Evolutionary conservation across 257 asterid genomes (phyloP), one percentile per base, ranked within the genome.

Genomic region (Primulina eburnea): DNA sequence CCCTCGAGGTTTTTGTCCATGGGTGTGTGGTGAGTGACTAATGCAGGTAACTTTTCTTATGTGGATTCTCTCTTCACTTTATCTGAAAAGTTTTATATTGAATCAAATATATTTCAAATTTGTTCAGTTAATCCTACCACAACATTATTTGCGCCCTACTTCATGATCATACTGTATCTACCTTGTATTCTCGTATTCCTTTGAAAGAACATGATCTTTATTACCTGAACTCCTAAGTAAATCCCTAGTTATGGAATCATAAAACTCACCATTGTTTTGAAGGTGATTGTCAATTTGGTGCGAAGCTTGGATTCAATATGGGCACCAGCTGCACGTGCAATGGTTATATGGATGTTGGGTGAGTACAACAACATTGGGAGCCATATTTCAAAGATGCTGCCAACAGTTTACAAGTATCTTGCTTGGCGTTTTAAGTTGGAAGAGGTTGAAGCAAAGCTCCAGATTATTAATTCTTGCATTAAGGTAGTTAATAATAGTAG

Each of bases 261-360:
- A 62, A 69, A 52, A 21, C 77, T 79, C 14, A 63, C 67, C 56
- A 66, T 75, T 65, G 37, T 69, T 72, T 79, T 88, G 83, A 79
- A 93, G 99, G 92, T 89, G 34, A 90, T 90, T 76, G 86, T 78
- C 77, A 87, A 86, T 79, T 80, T 94, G 90, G 76, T 84, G 62
- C 85, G 89, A 76, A 88, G 85, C 74, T 77, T 94, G 89, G 97
- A 94, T 79, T 81, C 90, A 67, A 83, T 88, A 71, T 62, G 63
- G 72, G 87, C 90, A n/a, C 88, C 96, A 57, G 80, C 88, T 58
- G 96, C 97, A 66, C 97, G 99, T 73, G 95, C 96, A 65, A 83
- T 85, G 89, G 84, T 94, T 57, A 84, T 91, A 77, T 94, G 99
- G 99, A 87, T 94, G 96, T 67, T 94, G 82, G 97, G 97, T 20